Evolutionary conservation across 2,329 filamentous ascomycete species (phyloP).

Genomic region (Talaromyces islandicus): DNA sequence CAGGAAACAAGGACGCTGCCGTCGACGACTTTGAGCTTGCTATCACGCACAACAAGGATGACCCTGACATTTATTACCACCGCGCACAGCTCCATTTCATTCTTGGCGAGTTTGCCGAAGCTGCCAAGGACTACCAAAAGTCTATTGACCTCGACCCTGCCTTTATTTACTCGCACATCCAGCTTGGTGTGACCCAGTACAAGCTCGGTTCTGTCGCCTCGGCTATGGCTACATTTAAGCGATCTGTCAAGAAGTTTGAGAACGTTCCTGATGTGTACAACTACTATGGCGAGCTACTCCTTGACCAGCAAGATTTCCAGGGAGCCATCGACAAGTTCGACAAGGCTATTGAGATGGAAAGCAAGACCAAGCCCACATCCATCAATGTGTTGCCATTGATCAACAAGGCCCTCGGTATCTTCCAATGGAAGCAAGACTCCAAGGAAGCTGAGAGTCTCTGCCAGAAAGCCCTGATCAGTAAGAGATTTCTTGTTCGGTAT

Average conservation of each 20-base stretch:
- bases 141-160: slow-evolving; percentile 93
- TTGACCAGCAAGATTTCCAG: slow-evolving; percentile 92
- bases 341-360: slow-evolving; percentile 97
- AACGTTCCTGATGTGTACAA: slow-evolving; percentile 98
- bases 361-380: slow-evolving; percentile 82
- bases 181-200: slow-evolving; percentile 98
- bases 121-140: slow-evolving; percentile 98
- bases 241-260: slow-evolving; percentile 97
- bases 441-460: slow-evolving; percentile 91
- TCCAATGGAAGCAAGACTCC: slow-evolving; percentile 98
- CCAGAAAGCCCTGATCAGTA: slow-evolving; percentile 95
- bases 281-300: slow-evolving; percentile 94
- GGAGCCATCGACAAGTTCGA: slow-evolving; percentile 98
- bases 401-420: slow-evolving; percentile 94
- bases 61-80: slow-evolving; percentile 98
- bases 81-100: slow-evolving; percentile 98
- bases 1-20: slow-evolving; percentile 77
- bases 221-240: slow-evolving; percentile 95
- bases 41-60: slow-evolving; percentile 73
- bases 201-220: slow-evolving; percentile 98
- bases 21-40: slow-evolving; percentile 83
- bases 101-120: slow-evolving; percentile 84
- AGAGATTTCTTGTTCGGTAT: slow-evolving; percentile 34
- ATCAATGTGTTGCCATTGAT: slow-evolving; percentile 98
- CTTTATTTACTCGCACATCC: slow-evolving; percentile 99